A percentile compares a stretch with the other conserved stretches of the same genome.
Evolutionary conservation across 768 basidiomycete species (phyloP).

Genomic region (Serendipita sp.): DNA sequence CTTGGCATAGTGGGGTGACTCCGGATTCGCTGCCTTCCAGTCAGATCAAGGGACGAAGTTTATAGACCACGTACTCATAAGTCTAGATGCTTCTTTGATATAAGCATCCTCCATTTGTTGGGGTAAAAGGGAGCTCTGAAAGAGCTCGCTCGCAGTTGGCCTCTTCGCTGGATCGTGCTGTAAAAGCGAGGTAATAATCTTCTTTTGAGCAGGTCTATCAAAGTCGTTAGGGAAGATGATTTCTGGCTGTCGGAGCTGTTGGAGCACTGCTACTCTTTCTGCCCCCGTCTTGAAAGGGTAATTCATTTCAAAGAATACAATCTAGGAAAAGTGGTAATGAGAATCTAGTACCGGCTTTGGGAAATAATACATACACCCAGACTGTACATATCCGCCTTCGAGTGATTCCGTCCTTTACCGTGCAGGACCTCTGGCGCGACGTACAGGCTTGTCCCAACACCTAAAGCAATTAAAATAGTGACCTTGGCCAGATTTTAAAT

Average conservation of each 20-base stretch:
- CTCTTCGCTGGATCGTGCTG: slow-evolving; percentile 66
- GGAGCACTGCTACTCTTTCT: slow-evolving; percentile 72
- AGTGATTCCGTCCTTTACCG: slow-evolving; percentile 46
- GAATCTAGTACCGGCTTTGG: neutral
- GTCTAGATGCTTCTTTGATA: slow-evolving; percentile 59
- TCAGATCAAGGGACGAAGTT: neutral
- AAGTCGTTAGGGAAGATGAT: slow-evolving; percentile 67
- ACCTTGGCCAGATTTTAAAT: neutral
- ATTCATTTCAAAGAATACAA: slow-evolving; percentile 98
- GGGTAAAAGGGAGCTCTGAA: slow-evolving; percentile 63
- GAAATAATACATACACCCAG: slow-evolving; percentile 48
- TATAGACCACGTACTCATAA: slow-evolving; percentile 42
- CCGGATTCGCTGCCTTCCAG: slow-evolving; percentile 42
- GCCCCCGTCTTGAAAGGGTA: slow-evolving; percentile 64
- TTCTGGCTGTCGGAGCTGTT: slow-evolving; percentile 53
- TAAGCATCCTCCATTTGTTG: slow-evolving; percentile 68
- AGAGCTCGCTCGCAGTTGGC: slow-evolving; percentile 69
- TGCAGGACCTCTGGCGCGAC: slow-evolving; percentile 84
- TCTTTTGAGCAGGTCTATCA: slow-evolving; percentile 50
- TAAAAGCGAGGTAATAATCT: slow-evolving; percentile 72
- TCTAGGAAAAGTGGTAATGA: slow-evolving; percentile 26
- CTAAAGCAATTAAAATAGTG: slow-evolving; percentile 20
- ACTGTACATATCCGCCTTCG: slow-evolving; percentile 89
- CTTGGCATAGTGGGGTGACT: slow-evolving; percentile 66
- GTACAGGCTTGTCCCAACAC: slow-evolving; percentile 82